Evolutionary conservation across 2,329 filamentous ascomycete genomes (phyloP).

Genomic region (Aspergillus pseudoglaucus): DNA sequence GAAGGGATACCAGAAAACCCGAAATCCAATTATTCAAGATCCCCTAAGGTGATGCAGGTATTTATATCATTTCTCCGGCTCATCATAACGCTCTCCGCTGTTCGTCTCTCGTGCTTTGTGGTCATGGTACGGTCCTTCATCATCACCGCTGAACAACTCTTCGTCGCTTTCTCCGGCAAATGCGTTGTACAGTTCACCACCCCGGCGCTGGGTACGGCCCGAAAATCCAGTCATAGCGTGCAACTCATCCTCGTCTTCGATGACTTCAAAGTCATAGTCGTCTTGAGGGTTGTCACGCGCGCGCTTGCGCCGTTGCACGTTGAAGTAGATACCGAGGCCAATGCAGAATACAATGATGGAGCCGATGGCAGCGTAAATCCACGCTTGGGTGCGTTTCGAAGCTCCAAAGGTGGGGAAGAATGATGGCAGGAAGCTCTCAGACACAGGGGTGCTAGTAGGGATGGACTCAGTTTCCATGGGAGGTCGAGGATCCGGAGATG

Average conservation of each 20-base stretch:
- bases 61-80: constrained; percentile 3
- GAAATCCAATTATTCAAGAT: neutral
- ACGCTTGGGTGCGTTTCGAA: constrained; percentile 77
- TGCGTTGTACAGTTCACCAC: constrained; percentile 92
- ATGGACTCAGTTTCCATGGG: constrained; percentile 16
- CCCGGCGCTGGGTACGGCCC: constrained; percentile 50
- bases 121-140: constrained; percentile 33
- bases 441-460: constrained; percentile 30
- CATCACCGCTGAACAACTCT: constrained; percentile 48
- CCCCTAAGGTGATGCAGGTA: neutral
- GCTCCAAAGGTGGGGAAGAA: constrained; percentile 87
- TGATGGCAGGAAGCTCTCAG: constrained; percentile 63
- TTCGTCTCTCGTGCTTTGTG: constrained; percentile 3
- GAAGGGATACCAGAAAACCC: too few relatives aligned
- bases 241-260: constrained; percentile 69
- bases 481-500: constrained; percentile 20
- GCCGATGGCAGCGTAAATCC: constrained; percentile 85
- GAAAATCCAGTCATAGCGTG: constrained; percentile 42
- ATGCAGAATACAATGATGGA: constrained; percentile 79
- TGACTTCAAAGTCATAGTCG: constrained; percentile 88
- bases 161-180: constrained; percentile 91
- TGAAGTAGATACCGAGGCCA: constrained; percentile 75
- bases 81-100: neutral
- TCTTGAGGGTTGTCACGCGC: constrained; percentile 68
- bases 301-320: constrained; percentile 68